These are phyloP conservation scores for Suillus subaureus DNA, from an alignment of 768 basidiomycete species.

Conservation along the genomic window DNA sequence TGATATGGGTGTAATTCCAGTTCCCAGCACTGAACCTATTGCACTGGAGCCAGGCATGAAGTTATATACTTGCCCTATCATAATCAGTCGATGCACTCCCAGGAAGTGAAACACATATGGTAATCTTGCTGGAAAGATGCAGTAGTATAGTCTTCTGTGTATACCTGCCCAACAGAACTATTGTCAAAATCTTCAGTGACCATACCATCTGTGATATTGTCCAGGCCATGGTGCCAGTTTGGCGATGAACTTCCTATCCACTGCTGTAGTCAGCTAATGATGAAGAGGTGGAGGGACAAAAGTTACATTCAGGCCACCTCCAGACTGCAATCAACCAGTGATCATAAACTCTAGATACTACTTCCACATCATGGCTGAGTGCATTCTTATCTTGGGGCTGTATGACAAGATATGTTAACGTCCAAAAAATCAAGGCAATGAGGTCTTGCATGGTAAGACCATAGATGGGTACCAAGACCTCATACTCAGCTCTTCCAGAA, in stretches of 20 bases:
- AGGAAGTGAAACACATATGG: neutral
- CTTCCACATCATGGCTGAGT: neutral
- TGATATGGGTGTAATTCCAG: too few species aligned
- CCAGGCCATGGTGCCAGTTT: neutral
- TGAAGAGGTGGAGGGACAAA: neutral
- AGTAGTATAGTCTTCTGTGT: neutral
- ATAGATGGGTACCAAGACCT: neutral
- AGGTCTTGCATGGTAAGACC: neutral
- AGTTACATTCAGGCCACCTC: neutral
- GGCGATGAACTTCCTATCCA: neutral
- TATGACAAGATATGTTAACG: neutral
- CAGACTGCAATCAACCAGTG: neutral
- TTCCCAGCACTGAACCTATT: too few species aligned
- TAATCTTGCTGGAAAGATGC: neutral
- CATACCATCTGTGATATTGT: neutral
- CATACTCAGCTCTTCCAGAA: neutral
- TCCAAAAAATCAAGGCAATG: neutral
- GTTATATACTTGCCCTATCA: neutral
- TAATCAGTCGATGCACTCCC: neutral
- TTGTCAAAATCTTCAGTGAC: neutral
- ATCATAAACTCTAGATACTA: neutral
- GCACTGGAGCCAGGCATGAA: neutral
- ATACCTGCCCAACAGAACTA: neutral
- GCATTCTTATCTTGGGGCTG: neutral
- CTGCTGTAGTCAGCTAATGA: neutral